These are phyloP conservation scores for Chlamydomonas applanata DNA, from an alignment of 139 green algal genomes.

Conservation along the genomic window DNA sequence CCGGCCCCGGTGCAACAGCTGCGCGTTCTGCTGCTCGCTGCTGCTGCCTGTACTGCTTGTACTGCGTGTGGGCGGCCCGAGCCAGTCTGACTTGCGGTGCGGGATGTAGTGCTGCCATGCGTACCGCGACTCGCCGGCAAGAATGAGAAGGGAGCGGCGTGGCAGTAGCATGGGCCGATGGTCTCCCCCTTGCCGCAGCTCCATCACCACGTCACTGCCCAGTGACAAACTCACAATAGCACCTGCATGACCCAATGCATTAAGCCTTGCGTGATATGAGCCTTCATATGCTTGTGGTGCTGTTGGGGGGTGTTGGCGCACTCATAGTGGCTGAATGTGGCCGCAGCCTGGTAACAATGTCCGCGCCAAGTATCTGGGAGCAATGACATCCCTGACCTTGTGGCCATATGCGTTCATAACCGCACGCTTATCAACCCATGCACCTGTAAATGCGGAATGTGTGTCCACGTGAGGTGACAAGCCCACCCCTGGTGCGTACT, in stretches of 20 bases:
- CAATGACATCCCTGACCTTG: too few relatives aligned
- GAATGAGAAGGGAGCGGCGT: slow-evolving; percentile 80
- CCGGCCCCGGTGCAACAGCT: slow-evolving; percentile 33
- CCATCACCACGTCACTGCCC: slow-evolving; percentile 75
- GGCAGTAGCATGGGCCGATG: slow-evolving; percentile 67
- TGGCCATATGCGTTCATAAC: too few relatives aligned
- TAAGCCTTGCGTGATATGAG: too few relatives aligned
- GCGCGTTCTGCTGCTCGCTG: background rate
- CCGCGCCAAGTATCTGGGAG: too few relatives aligned
- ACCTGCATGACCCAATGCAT: too few relatives aligned
- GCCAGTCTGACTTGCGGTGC: slow-evolving; percentile 75
- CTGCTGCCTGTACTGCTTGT: background rate
- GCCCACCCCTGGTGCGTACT: slow-evolving; percentile 90
- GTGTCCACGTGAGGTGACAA: slow-evolving; percentile 93
- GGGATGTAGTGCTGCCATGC: slow-evolving; percentile 92
- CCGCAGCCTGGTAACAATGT: too few relatives aligned
- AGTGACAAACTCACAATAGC: slow-evolving; percentile 86
- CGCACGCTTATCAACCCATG: background rate
- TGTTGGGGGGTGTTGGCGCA: too few relatives aligned
- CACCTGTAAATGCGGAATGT: slow-evolving; percentile 88
- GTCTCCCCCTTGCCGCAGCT: slow-evolving; percentile 63
- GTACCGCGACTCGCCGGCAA: slow-evolving; percentile 71
- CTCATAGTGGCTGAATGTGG: too few relatives aligned
- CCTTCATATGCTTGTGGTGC: too few relatives aligned
- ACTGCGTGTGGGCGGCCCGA: slow-evolving; percentile 1